These are phyloP conservation scores for Mycena galopus DNA, from an alignment of 768 basidiomycete species.

Conservation along the genomic window DNA sequence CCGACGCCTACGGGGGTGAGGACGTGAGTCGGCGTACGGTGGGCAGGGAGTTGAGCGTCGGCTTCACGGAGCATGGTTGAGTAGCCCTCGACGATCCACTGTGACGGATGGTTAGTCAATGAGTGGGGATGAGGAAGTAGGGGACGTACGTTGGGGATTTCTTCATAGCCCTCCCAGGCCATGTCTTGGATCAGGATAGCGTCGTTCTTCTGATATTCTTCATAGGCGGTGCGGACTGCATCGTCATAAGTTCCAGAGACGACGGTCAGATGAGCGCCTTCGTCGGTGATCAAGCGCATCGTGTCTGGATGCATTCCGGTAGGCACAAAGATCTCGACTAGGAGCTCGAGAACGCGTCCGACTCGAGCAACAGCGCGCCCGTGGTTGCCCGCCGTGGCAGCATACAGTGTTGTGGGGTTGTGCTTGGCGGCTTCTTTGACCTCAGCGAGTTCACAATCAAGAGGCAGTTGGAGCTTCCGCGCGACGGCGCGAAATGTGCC, in stretches of 20 bases:
- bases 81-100: constrained; percentile 25
- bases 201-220: not conserved
- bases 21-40: not conserved
- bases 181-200: constrained; percentile 10
- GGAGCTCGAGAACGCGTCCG: not conserved
- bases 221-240: not conserved
- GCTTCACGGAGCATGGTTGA: constrained; percentile 15
- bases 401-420: not conserved
- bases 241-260: constrained; percentile 3
- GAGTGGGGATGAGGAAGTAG: not conserved
- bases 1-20: constrained; percentile 27
- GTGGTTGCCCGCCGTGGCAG: constrained; percentile 23
- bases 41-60: constrained; percentile 5
- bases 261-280: constrained; percentile 1
- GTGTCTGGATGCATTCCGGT: constrained; percentile 1
- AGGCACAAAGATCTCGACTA: not conserved
- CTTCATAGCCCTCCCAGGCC: constrained; percentile 5
- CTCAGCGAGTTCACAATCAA: not conserved
- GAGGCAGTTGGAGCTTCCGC: constrained; percentile 1
- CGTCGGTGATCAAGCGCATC: not conserved
- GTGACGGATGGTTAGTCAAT: too few species aligned
- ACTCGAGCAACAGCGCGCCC: constrained; percentile 27
- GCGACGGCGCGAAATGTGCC: constrained; percentile 17
- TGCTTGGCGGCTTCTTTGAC: not conserved
- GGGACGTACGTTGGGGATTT: not conserved